phyloP scores from a whole-genome alignment of 1,284 basidiomycete species.

The Earliella scabrosa region DNA sequence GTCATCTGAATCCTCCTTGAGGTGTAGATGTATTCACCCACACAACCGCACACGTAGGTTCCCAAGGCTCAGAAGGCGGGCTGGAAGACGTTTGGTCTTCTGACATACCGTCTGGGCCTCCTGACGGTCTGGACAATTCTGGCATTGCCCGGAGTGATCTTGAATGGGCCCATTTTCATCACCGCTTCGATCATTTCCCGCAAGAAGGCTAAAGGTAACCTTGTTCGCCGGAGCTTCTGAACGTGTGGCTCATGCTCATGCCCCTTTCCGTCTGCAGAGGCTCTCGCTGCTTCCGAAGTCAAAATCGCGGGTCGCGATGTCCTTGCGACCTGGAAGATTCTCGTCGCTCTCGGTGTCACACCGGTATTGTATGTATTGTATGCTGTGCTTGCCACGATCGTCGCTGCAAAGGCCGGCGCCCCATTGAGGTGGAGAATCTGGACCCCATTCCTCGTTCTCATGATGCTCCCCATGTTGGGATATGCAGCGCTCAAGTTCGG shows the following conservation, averaged over 20 bases:
- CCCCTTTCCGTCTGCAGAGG: slow-evolving; percentile 61
- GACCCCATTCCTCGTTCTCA: slow-evolving; percentile 83
- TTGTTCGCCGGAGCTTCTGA: slow-evolving; percentile 12
- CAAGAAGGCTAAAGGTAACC: slow-evolving; percentile 87
- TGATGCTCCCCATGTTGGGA: slow-evolving; percentile 86
- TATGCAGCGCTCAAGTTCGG: slow-evolving; percentile 98
- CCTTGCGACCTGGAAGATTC: slow-evolving; percentile 97
- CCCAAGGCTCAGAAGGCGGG: slow-evolving; percentile 81
- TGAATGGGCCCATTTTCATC: slow-evolving; percentile 96
- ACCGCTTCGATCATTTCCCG: slow-evolving; percentile 89
- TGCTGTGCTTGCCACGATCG: slow-evolving; percentile 78
- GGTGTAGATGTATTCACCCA: no score
- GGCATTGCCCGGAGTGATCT: slow-evolving; percentile 92
- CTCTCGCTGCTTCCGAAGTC: slow-evolving; percentile 94
- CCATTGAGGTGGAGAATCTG: slow-evolving; percentile 70
- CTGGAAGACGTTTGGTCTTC: slow-evolving; percentile 88
- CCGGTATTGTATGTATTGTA: slow-evolving; percentile 90
- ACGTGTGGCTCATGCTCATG: not conserved
- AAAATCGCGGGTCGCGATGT: slow-evolving; percentile 97
- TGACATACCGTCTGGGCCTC: slow-evolving; percentile 85
- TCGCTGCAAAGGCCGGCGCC: slow-evolving; percentile 74
- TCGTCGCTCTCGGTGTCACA: slow-evolving; percentile 91
- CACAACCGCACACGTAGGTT: no score
- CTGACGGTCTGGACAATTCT: slow-evolving; percentile 86
- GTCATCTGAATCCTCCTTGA: slow-evolving; percentile 10